Base-by-base conservation (phyloP, 1,284 basidiomycete genomes). In the Papiliotrema nemorosa region DNA sequence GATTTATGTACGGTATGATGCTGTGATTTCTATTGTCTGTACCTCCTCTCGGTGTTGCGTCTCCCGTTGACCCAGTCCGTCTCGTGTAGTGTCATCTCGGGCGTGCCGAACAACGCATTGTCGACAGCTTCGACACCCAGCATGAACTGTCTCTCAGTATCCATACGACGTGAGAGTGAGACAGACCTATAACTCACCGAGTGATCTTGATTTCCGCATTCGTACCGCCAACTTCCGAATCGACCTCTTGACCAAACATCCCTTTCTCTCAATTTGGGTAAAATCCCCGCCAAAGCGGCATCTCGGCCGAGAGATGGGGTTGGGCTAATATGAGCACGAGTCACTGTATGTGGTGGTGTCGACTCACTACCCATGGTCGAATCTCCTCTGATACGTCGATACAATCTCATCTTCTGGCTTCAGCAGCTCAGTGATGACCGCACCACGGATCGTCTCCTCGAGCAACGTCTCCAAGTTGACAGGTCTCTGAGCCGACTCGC, bases 161-260 rank as follows among this genome's bases (percentile, higher is more conserved):
- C n/a, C 35, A 51, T 20, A 2, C 2, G 14, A 5, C 31, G 16
- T 13, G 25, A 45, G 14, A 36, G 46, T 40, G 14, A 26, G 37
- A 31, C 12, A 47, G 31, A 5, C 29, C 38, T 31, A 25, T 16
- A 10, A 61, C 63, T 47, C 47, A 65, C 54, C 2, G 74, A 76
- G 58, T 79, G 78, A 58, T 79, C 78, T 62, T 79, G 78, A 61
- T 79, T 79, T 1, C 78, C 78, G 9, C 76, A 75, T 63, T 78
- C 77, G 64, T 77, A 79, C 62, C 77, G 77, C 77, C 78, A 80
- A 39, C 74, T 76, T n/a, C 78, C 79, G 61, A 80, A 80, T 44
- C 79, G 70, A 34, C 79, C 79, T 45, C 79, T 72, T 18, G 73
- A 76, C 62, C 73, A 72, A 48, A 80, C 78, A 44, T 67, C 66